Percentiles rank a stretch among this genome's conserved stretches.
These are phyloP conservation scores for Ogataea trehaloabstinens DNA, from an alignment of 805 yeast species.

Conservation along the genomic window DNA sequence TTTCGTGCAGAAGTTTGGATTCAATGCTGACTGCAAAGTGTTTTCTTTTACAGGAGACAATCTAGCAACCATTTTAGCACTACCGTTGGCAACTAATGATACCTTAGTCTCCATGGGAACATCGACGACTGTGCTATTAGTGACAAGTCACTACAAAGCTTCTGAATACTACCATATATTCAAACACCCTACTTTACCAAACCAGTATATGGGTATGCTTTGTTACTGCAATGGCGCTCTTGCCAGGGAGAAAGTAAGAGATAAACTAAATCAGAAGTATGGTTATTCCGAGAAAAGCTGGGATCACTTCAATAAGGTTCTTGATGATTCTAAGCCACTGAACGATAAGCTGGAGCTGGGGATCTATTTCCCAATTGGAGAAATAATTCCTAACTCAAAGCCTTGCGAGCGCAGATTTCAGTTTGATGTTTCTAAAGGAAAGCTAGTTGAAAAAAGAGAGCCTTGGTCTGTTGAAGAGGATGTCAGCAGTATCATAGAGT, in stretches of 20 bases:
- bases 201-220: conserved; percentile 89
- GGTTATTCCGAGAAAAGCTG: conserved; percentile 39
- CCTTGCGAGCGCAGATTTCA: conserved; percentile 59
- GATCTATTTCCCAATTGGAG: conserved; percentile 85
- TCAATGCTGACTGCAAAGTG: conserved; percentile 53
- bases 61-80: conserved; percentile 79
- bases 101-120: conserved; percentile 83
- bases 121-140: conserved; percentile 81
- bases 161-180: conserved; percentile 82
- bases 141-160: conserved; percentile 75
- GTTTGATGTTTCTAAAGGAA: conserved; percentile 32
- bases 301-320: conserved; percentile 57
- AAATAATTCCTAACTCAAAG: conserved; percentile 79
- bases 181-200: conserved; percentile 77
- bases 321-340: conserved; percentile 36
- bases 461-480: conserved; percentile 57
- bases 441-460: conserved; percentile 30
- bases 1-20: conserved; percentile 64
- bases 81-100: conserved; percentile 76
- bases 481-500: conserved; percentile 75
- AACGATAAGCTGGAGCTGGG: conserved; percentile 54
- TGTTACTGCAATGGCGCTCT: conserved; percentile 90
- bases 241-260: conserved; percentile 76
- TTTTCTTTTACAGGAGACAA: conserved; percentile 89
- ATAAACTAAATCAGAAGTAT: conserved; percentile 52